Evolutionary conservation across 1,284 basidiomycete genomes (phyloP), one percentile per base, ranked within the genome.

Genomic region (Cryptococcus hybrid): DNA sequence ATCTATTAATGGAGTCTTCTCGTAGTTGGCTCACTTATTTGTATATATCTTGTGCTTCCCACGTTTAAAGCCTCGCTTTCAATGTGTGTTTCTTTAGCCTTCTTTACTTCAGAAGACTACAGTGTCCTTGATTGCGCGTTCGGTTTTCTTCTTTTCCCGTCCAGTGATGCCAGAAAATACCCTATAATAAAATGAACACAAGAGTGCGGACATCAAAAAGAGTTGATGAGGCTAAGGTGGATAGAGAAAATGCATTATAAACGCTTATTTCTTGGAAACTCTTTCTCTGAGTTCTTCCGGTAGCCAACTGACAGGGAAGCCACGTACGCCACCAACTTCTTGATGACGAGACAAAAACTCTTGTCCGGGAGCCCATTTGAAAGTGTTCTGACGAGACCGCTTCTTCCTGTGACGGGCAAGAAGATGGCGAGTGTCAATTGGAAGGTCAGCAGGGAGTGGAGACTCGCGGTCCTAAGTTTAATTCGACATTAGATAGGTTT

Each of bases 401-500:
- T 84, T 84, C 77, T 90, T 91, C 67, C 81, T 80, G 45, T 81
- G 80, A 71, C 85, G 86, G 1, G 88, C 82, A 64, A 86, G 82
- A 13, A 92, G 74, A 79, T 93, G 89, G 53, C 90, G 84, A 46
- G 82, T 78, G 71, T 92, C 90, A n/a, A 89, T 66, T 0, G 90
- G 89, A 24, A 90, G 78, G 55, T 87, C 82, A 36, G 79, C 76
- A 62, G 88, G 85, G 5, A 80, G 76, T 51, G 86, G 82, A 43
- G 72, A 75, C 24, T 76, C 77, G 13, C 77, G 54, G 55, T 83
- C 79, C 86, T 88, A 58, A 18, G 18, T 18, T 18, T 18, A 18
- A 18, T 18, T 18, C 18, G 18, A 18, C 18, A 35, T 42, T n/a
- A 42, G n/a, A 40, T 13, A 39, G 37, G n/a, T 51, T 36, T 18